Evolutionary conservation across 345 rosid species (phyloP).

Genomic region (Streptanthus diversifolius): DNA sequence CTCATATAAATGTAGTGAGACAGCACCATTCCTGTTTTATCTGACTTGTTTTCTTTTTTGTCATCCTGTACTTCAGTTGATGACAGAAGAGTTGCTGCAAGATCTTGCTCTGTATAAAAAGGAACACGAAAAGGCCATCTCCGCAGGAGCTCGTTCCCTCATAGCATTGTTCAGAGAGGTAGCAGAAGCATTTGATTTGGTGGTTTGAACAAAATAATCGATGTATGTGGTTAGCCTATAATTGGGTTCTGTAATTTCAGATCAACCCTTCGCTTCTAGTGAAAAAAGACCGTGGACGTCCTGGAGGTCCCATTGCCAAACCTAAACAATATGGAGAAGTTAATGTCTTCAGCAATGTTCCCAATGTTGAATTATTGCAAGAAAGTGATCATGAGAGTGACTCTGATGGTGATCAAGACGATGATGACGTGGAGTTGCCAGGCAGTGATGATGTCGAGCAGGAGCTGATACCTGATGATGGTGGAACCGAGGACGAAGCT

Average conservation of each 20-base stretch:
- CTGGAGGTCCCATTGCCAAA: slow-evolving; percentile 60
- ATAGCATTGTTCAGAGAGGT: slow-evolving; percentile 94
- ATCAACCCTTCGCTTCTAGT: slow-evolving; percentile 83
- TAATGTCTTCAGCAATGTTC: slow-evolving; percentile 54
- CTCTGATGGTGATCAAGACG: slow-evolving; percentile 36
- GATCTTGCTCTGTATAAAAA: slow-evolving; percentile 88
- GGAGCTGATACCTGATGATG: slow-evolving; percentile 26
- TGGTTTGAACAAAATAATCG: not conserved
- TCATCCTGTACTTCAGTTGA: slow-evolving; percentile 52
- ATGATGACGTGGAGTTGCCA: slow-evolving; percentile 37
- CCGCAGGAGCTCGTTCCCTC: slow-evolving; percentile 85
- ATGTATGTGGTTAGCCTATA: not conserved
- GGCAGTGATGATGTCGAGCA: slow-evolving; percentile 39
- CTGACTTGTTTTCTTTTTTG: not conserved
- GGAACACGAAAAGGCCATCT: slow-evolving; percentile 82
- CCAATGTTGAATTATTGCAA: slow-evolving; percentile 70
- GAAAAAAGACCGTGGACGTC: slow-evolving; percentile 96
- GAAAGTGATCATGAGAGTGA: slow-evolving; percentile 40
- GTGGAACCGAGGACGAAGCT: slow-evolving; percentile 40
- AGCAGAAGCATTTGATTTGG: not conserved
- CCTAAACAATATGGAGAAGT: slow-evolving; percentile 87
- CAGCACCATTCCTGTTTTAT: not conserved
- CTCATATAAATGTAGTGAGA: not conserved
- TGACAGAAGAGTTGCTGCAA: slow-evolving; percentile 94
- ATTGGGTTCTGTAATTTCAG: slow-evolving; percentile 37